These are phyloP conservation scores for Blepharisma stoltei DNA, from an alignment of 73 alveolate genomes.

Conservation along the genomic window DNA sequence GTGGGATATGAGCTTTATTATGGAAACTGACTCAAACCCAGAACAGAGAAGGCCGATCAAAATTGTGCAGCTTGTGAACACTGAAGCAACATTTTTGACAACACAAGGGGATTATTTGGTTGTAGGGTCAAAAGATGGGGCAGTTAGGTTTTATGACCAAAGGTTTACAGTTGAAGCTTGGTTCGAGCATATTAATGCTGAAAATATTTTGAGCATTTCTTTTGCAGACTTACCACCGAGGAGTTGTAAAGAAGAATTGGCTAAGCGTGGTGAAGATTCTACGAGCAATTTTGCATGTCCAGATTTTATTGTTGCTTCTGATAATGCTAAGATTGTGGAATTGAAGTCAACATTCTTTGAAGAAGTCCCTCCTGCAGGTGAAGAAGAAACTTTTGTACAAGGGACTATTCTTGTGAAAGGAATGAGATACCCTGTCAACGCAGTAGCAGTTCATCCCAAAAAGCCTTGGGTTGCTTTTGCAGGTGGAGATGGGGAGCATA, in stretches of 20 bases:
- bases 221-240: constrained; percentile 81
- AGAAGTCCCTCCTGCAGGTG: constrained; percentile 47
- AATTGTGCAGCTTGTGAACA: constrained; percentile 81
- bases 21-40: constrained; percentile 92
- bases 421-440: constrained; percentile 80
- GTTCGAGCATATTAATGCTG: constrained; percentile 89
- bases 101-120: constrained; percentile 90
- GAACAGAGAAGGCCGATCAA: constrained; percentile 94
- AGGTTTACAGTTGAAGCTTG: constrained; percentile 92
- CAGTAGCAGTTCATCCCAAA: constrained; percentile 94
- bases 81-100: constrained; percentile 82
- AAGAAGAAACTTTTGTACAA: constrained; percentile 75
- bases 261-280: constrained; percentile 63
- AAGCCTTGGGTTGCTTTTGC: constrained; percentile 90
- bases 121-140: constrained; percentile 94
- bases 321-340: constrained; percentile 80
- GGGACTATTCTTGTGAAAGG: constrained; percentile 89
- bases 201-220: constrained; percentile 77
- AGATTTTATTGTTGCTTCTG: constrained; percentile 90
- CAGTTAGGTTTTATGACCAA: constrained; percentile 95
- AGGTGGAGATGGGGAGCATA: constrained; percentile 48
- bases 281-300: constrained; percentile 77
- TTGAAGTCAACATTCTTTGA: constrained; percentile 70
- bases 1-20: constrained; percentile 95
- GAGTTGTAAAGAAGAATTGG: constrained; percentile 43